phyloP scores from a whole-genome alignment of 176 grass and related monocot genomes.

The Paspalum notatum region DNA sequence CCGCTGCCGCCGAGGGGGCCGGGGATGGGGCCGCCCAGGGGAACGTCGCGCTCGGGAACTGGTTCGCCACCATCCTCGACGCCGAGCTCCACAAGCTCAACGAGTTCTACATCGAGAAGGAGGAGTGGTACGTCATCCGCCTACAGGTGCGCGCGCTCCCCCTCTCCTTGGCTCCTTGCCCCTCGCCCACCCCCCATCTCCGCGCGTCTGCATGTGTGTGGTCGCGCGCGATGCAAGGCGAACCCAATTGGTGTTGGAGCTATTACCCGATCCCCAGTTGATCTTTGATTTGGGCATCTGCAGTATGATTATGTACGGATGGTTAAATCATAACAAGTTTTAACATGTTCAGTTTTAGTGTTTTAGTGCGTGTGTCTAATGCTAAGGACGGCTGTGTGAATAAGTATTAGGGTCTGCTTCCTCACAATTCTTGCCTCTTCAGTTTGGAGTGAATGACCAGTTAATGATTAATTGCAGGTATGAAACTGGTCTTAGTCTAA shows the following conservation, averaged over 20 bases:
- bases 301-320: neutral
- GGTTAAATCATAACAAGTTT: neutral
- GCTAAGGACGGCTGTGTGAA: neutral
- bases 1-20: neutral
- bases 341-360: neutral
- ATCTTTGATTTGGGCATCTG: neutral
- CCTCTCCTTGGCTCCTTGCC: too few relatives aligned
- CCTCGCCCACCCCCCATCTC: too few relatives aligned
- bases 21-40: neutral
- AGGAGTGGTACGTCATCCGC: constrained; percentile 96
- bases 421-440: neutral
- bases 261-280: neutral
- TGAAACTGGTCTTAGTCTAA: neutral
- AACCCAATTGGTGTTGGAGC: neutral
- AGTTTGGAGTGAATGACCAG: neutral
- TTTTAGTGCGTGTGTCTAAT: neutral
- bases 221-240: neutral
- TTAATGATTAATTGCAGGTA: neutral
- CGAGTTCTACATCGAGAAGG: constrained; percentile 96
- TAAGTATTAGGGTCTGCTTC: neutral
- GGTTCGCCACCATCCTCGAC: constrained; percentile 80
- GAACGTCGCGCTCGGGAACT: constrained; percentile 54
- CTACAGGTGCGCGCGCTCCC: constrained; percentile 81
- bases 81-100: constrained; percentile 91
- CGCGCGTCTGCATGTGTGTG: neutral